Base-by-base conservation (phyloP, 2,329 filamentous ascomycete genomes). In the Pleurostoma richardsiae region DNA sequence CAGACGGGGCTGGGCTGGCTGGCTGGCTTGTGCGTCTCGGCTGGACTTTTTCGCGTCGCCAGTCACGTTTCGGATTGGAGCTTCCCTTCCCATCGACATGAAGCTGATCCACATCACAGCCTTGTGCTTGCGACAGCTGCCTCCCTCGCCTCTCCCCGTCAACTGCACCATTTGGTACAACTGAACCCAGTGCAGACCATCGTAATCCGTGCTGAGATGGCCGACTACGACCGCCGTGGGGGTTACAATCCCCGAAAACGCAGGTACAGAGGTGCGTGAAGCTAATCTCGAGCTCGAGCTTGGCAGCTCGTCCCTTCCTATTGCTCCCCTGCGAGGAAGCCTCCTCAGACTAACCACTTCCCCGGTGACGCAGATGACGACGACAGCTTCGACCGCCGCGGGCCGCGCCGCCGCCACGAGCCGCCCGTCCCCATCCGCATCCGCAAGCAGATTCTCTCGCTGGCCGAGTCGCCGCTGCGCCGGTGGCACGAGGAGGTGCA, bases 391-490 rank as follows among this genome's bases (percentile, higher is more conserved):
- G 86, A 92, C 60, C 80, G 84, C 58, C 81, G 87, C 56, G 79
- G 82, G 29, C 86, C 86, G 63, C 82, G 88, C 53, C 79, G 87
- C 56, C 81, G 88, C 61, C 84, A 84, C 57, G 85, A 92, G 60
- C 69, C 72, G 53, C 86, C 88, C 5, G 72, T 85, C 10, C 79
- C 82, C 30, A 80, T 85, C 43, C 84, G 83, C 53, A 74, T 95
- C 52, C 85, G 89, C 55, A 86, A 85, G 60, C 87, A 92, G 66
- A 77, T 95, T 42, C 74, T 95, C 44, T 77, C 81, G 47, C 83
- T 95, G 57, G 90, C 89, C 51, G 90, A 95, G 69, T 90, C 87
- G 58, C 85, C 88, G 48, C 73, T 90, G 59, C 83, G 86, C 56
- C 80, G 82, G 58, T 88, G 86, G 64, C 83, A 90, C 59, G 88